These are phyloP conservation scores for Fomitopsis pinicola DNA, from an alignment of 1,284 basidiomycete genomes.

Conservation along the genomic window DNA sequence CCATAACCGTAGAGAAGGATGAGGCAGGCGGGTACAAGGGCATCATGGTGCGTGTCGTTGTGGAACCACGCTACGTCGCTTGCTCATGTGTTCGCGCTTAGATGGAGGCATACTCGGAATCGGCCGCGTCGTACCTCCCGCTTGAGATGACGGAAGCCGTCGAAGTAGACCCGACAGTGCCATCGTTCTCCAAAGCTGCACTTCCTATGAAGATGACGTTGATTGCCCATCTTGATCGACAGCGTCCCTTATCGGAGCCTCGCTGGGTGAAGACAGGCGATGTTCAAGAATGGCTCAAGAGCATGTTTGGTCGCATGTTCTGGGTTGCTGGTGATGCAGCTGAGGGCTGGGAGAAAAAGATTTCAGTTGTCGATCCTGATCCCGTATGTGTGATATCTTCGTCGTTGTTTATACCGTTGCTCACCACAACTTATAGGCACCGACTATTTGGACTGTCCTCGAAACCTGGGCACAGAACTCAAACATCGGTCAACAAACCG, in stretches of 20 bases:
- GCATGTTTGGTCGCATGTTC: conserved; percentile 81
- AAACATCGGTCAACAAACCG: conserved; percentile 64
- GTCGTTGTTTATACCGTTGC: conserved; percentile 9
- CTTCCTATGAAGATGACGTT: conserved; percentile 53
- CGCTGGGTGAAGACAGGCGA: conserved; percentile 96
- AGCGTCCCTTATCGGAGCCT: conserved; percentile 86
- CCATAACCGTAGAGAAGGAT: conserved; percentile 54
- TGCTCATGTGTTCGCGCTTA: conserved; percentile 25
- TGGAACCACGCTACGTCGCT: conserved; percentile 9
- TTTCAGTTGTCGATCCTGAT: conserved; percentile 91
- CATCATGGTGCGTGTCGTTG: conserved; percentile 53
- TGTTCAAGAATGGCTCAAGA: conserved; percentile 88
- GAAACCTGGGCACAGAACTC: conserved; percentile 86
- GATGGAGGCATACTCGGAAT: conserved; percentile 75
- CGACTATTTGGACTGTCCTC: conserved; percentile 85
- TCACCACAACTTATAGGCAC: conserved; percentile 50
- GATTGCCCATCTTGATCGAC: conserved; percentile 75
- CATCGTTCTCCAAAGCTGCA: conserved; percentile 55
- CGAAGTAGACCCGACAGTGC: conserved; percentile 55
- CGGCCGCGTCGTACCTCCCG: conserved; percentile 64
- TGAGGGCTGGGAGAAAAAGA: conserved; percentile 90
- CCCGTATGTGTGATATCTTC: conserved; percentile 55
- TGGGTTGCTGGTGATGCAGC: conserved; percentile 69
- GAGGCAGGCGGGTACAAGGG: conserved; percentile 62
- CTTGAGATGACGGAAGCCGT: conserved; percentile 44